Evolutionary conservation across 2,329 filamentous ascomycete species (phyloP).

Genomic region (Colletotrichum higginsianum): DNA sequence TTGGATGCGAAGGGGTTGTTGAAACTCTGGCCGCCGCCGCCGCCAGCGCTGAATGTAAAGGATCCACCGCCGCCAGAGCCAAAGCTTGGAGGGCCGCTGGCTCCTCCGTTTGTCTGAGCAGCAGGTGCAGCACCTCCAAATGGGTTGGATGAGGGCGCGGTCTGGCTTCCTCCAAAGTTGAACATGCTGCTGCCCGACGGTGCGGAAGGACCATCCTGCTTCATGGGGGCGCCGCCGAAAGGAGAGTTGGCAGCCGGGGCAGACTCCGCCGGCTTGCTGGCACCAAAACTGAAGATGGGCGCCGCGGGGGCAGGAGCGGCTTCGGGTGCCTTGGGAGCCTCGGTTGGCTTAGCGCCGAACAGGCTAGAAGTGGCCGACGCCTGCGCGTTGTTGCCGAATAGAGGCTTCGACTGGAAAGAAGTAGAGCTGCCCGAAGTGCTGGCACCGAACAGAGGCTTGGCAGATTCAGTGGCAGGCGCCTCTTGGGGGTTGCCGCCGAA

Average conservation of each 20-base stretch:
- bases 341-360: conserved; percentile 48
- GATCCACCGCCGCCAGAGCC: conserved; percentile 44
- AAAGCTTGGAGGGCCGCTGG: conserved; percentile 50
- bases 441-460: conserved; percentile 48
- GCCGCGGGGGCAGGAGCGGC: conserved; percentile 40
- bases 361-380: conserved; percentile 46
- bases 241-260: conserved; percentile 47
- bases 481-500: conserved; percentile 57
- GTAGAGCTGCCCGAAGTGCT: conserved; percentile 35
- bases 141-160: conserved; percentile 40
- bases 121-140: conserved; percentile 37
- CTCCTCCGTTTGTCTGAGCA: conserved; percentile 32
- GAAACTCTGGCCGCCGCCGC: conserved; percentile 49
- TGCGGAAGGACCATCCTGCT: conserved; percentile 52
- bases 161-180: conserved; percentile 55
- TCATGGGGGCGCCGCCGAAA: conserved; percentile 61
- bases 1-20: conserved; percentile 58
- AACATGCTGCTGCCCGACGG: conserved; percentile 51
- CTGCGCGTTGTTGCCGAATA: conserved; percentile 46
- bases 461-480: conserved; percentile 46
- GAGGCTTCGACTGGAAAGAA: conserved; percentile 37
- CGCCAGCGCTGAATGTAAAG: conserved; percentile 45
- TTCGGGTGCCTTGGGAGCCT: conserved; percentile 24
- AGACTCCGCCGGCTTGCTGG: conserved; percentile 45
- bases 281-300: conserved; percentile 54